Evolutionary conservation across 352 stramenopile genomes (phyloP), one percentile per base, ranked within the genome.

Genomic region (Globisporangium spinosum): DNA sequence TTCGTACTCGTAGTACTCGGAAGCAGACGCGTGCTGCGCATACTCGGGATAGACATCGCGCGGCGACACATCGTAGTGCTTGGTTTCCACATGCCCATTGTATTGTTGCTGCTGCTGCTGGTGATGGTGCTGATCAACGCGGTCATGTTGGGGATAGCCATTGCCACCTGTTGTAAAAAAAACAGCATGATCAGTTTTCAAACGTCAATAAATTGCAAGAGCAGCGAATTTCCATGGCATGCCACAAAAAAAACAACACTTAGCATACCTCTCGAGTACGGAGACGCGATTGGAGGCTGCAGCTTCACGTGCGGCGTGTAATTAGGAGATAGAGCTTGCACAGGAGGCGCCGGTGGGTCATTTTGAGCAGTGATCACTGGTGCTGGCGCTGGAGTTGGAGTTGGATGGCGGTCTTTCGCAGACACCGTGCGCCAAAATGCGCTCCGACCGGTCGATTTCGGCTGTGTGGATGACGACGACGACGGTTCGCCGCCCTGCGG

Each of bases 351-450:
- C 10, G 12, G 25, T 20, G 32, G 62, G 49, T 27, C 22, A 62
- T 43, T 13, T 35, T 20, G 12, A 38, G 32, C 45, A 51, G 65
- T 49, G n/a, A 40, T 62, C 22, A 58, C 47, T 32, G 49, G 27
- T 5, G 67, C 40, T 47, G 13, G 40, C 8, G 15, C 40, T n/a
- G 40, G 40, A 49, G 40, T 49, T 49, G 40, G 38, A 47, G 38
- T 47, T n/a, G 40, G 40, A 49, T 49, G 45, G 0, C 71, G 74
- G 23, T 93, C 82, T 54, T 85, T 89, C 2, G 68, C 67, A 0
- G 72, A 74, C 0, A 78, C 69, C 0, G 75, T 69, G 4, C 83
- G 76, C 85, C 85, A 93, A 69, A 92, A 93, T 34, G 85, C 76
- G 62, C 63, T 89, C 77, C 38, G 73, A 64, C 34, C 57, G 0